Percentiles rank a stretch among this genome's conserved stretches.
phyloP scores from a whole-genome alignment of 1,139 yeast species.

The Kurtzmaniella natalensis region DNA sequence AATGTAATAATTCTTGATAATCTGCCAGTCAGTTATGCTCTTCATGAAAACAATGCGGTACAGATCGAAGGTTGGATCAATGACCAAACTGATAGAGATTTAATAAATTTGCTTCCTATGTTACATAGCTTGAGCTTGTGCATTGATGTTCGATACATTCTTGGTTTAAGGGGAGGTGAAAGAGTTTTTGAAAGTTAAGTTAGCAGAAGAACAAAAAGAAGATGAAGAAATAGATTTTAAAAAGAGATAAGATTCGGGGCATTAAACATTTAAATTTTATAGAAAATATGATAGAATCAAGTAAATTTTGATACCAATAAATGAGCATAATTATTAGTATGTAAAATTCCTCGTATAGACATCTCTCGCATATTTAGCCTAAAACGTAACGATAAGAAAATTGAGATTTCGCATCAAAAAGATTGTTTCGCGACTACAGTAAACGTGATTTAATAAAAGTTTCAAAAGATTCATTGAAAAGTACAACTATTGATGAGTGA shows the following conservation, averaged over 20 bases:
- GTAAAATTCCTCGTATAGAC: too few species aligned
- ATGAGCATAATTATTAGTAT: too few species aligned
- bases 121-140: slow-evolving; percentile 74
- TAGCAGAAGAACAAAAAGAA: not conserved
- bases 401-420: too few species aligned
- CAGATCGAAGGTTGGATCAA: slow-evolving; percentile 97
- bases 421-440: too few species aligned
- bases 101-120: slow-evolving; percentile 76
- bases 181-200: slow-evolving; percentile 47
- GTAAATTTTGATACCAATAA: too few species aligned
- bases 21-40: slow-evolving; percentile 83
- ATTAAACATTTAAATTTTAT: too few species aligned
- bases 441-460: too few species aligned
- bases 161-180: slow-evolving; percentile 78
- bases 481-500: not conserved
- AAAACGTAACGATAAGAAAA: too few species aligned
- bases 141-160: slow-evolving; percentile 79
- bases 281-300: too few species aligned
- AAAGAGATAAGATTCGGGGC: not conserved
- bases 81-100: slow-evolving; percentile 83
- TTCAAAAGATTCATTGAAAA: too few species aligned
- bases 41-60: slow-evolving; percentile 83
- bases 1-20: slow-evolving; percentile 83
- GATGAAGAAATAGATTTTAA: not conserved
- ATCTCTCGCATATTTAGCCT: too few species aligned